phyloP scores from a whole-genome alignment of 1,284 basidiomycete genomes.

The Ganoderma boninense region DNA sequence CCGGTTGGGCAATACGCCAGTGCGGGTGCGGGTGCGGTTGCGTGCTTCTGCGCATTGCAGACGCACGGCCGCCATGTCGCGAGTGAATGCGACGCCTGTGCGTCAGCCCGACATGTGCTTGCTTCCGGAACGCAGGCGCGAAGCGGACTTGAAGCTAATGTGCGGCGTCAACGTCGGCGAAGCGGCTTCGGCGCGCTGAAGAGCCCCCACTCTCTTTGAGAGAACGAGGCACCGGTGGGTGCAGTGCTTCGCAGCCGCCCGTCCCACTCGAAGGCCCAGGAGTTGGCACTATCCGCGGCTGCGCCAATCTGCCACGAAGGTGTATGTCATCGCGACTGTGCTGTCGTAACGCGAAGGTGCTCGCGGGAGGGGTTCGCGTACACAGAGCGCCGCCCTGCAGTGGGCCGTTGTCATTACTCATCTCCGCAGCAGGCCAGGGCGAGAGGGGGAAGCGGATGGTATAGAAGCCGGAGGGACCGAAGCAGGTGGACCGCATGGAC shows the following conservation, averaged over 20 bases:
- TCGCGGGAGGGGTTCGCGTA: slow-evolving; percentile 13
- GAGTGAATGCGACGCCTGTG: slow-evolving; percentile 19
- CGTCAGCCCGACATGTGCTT: slow-evolving; percentile 17
- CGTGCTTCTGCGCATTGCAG: slow-evolving; percentile 14
- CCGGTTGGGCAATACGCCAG: slow-evolving; percentile 31
- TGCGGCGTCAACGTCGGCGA: background rate
- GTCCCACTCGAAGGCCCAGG: background rate
- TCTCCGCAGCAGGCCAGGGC: slow-evolving; percentile 36
- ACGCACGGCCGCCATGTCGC: slow-evolving; percentile 23
- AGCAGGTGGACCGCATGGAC: slow-evolving; percentile 45
- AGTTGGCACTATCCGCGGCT: background rate
- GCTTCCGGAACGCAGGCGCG: slow-evolving; percentile 1
- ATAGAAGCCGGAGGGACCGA: slow-evolving; percentile 44
- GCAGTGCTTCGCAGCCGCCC: background rate
- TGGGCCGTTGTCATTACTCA: slow-evolving; percentile 32
- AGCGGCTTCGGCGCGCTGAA: background rate
- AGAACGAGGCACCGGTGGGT: background rate
- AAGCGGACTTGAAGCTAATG: slow-evolving; percentile 4
- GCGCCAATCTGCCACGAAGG: slow-evolving; percentile 7
- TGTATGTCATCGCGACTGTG: slow-evolving; percentile 4
- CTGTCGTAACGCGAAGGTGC: slow-evolving; percentile 20
- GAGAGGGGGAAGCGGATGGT: slow-evolving; percentile 29
- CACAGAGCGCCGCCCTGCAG: slow-evolving; percentile 20
- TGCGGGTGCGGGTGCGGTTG: slow-evolving; percentile 26
- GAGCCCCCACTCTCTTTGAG: slow-evolving; percentile 7